Base-by-base conservation (phyloP, 805 yeast genomes). In the Limtongia smithiae region DNA sequence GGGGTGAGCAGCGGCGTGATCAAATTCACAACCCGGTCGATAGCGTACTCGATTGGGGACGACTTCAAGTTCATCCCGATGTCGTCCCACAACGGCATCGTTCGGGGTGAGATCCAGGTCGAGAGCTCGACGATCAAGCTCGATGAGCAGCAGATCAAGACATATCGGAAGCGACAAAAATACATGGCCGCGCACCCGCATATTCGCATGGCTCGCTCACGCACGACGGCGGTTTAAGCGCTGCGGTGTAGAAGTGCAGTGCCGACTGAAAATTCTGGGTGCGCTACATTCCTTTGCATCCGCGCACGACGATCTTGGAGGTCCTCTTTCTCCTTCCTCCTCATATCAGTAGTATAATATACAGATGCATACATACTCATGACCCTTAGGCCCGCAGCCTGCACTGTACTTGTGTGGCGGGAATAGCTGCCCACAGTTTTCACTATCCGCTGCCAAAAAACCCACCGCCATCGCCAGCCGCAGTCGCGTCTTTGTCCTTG, bases 31-130 rank as follows among this genome's bases (percentile, higher is more conserved):
- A 52, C 54, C 11, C 42, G 38, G 14, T 41, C 54, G 5, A 32
- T 45, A 15, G 57, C 57, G 18, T 48, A 40, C 48, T 25, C 54
- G 21, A 30, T 52, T 15, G 24, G 44, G 15, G 48, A 48, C 25
- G 38, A 48, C 30, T 52, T 52, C 50, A 35, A 41, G 9, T 49
- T 52, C 27, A 41, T 41, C 3, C 57, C 54, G 7, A 25, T 21
- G 22, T 33, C 41, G 6, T 7, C 24, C n/a, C 28, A 36, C 4
- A 28, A 38, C 27, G 54, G 57, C 11, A 27, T 46, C 18, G 37
- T 48, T 9, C 17, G 22, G 11, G 57, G 57, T 22, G 52, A 51
- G 34, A 32, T 51, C 31, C 40, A 41, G 33, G 32, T 44, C 30
- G 14, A 21, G 4, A 27, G 31, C 33, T 48, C 41, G 21, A 44